These are phyloP conservation scores for Scedosporium minutisporum DNA, from an alignment of 2,329 filamentous ascomycete genomes.

Conservation along the genomic window DNA sequence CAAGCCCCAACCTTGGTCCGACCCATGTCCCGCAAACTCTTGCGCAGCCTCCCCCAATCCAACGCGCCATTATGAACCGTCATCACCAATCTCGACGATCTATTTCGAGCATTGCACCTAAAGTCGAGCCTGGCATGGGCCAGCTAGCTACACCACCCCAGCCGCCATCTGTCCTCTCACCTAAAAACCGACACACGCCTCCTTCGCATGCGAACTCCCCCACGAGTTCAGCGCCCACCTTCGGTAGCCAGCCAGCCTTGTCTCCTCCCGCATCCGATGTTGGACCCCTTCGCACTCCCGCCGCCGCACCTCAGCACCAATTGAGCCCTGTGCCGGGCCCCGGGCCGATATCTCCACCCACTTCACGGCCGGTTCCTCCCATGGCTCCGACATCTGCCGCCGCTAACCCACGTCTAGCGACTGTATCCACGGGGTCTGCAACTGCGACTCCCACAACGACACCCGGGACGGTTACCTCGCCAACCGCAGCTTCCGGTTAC, in stretches of 20 bases:
- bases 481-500: conserved; percentile 34
- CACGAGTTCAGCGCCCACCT: conserved; percentile 35
- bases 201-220: conserved; percentile 62
- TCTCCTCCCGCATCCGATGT: conserved; percentile 40
- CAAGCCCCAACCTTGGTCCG: conserved; percentile 68
- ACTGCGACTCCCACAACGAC: conserved; percentile 11
- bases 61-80: conserved; percentile 71
- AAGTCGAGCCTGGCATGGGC: conserved; percentile 48
- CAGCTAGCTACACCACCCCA: conserved; percentile 36
- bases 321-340: conserved; percentile 1
- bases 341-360: not conserved
- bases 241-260: conserved; percentile 27
- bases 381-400: conserved; percentile 4
- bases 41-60: conserved; percentile 66
- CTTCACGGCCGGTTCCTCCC: not conserved
- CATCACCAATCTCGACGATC: conserved; percentile 68
- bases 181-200: conserved; percentile 72
- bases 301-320: conserved; percentile 1
- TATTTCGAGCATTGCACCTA: conserved; percentile 65
- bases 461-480: conserved; percentile 21
- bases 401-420: not conserved
- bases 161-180: conserved; percentile 46
- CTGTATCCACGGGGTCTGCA: not conserved
- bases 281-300: conserved; percentile 30
- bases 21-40: conserved; percentile 58